Base-by-base conservation (phyloP, 306 rosid genomes). In the Vachellia collinsii region DNA sequence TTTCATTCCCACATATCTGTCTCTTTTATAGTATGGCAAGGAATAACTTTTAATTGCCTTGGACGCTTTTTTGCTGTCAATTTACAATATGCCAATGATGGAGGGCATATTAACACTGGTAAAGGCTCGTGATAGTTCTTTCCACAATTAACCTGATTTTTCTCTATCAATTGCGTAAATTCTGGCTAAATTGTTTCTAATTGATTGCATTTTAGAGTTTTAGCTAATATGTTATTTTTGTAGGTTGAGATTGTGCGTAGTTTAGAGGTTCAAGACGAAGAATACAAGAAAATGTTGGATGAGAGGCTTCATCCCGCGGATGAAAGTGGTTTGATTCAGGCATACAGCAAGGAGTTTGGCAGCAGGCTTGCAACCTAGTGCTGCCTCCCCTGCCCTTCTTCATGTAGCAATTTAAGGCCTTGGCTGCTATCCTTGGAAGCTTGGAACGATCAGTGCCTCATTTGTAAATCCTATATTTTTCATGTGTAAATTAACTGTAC, bases 211-310 rank as follows among this genome's bases (percentile, higher is more conserved):
- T 70, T 12, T 20, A 7, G 22, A 8, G 7, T 0, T 54, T 54
- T n/a, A 46, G 23, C 37, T 56, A 63, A 20, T 62, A 79, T 58
- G 42, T 79, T 69, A 51, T 70, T 81, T 71, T 83, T 78, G 83
- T 78, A 94, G 98, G 91, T 92, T 65, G 97, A 92, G 81, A 83
- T 93, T 87, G 89, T 90, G 80, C 94, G 89, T 14, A 81, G 79
- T 77, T 83, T 93, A 71, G 95, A 84, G 81, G 90, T 77, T 77
- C 89, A 85, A 82, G 99, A 95, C 75, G 96, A 91, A 61, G 83
- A 84, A 76, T 89, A 83, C 94, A 91, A 87, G 91, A 86, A 76
- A 69, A 80, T 87, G 34, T 80, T 93, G 78, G 89, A 89, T 80
- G 90, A 91, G 79, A 94, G 88, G 83, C 92, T 94, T 83, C 91